Conservation (phyloP, 164 flowering plant species). For the Sextonia rubra region DNA sequence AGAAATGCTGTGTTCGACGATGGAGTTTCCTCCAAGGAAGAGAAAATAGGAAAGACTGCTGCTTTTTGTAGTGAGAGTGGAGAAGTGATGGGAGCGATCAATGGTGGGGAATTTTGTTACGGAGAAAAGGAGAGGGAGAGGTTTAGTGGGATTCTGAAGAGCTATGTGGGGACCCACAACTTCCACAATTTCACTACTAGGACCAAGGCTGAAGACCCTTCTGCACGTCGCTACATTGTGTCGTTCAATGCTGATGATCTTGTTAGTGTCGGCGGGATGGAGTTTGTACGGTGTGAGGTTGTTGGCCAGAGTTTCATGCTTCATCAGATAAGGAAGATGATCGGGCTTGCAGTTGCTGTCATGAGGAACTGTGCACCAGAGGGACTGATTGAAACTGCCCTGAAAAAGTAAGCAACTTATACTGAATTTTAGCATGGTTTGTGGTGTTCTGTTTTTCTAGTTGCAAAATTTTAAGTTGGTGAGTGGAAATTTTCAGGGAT, state of each 20-base stretch:
- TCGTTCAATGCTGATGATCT: constrained; percentile 63
- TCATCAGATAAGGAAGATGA: constrained; percentile 95
- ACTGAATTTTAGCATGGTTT: background rate
- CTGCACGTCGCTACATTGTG: constrained; percentile 70
- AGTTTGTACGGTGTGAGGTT: constrained; percentile 92
- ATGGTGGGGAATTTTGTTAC: constrained; percentile 47
- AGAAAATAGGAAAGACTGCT: background rate
- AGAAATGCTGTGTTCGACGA: background rate
- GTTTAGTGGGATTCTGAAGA: constrained; percentile 66
- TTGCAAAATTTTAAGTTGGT: background rate
- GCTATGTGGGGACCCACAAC: constrained; percentile 83
- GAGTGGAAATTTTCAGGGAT: constrained; percentile 40
- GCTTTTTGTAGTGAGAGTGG: constrained; percentile 10
- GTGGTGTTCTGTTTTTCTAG: background rate
- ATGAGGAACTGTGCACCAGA: constrained; percentile 81
- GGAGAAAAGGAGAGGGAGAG: constrained; percentile 77
- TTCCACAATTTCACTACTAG: constrained; percentile 91
- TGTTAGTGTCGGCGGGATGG: constrained; percentile 70
- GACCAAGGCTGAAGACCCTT: constrained; percentile 86
- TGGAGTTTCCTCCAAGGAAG: background rate
- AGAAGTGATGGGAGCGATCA: constrained; percentile 13
- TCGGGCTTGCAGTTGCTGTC: constrained; percentile 87
- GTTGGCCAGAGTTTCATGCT: constrained; percentile 99
- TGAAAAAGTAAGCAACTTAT: constrained; percentile 48
- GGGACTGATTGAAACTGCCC: constrained; percentile 56